These are phyloP conservation scores for Guyanaporus albipodus DNA, from an alignment of 768 basidiomycete species.

Conservation along the genomic window DNA sequence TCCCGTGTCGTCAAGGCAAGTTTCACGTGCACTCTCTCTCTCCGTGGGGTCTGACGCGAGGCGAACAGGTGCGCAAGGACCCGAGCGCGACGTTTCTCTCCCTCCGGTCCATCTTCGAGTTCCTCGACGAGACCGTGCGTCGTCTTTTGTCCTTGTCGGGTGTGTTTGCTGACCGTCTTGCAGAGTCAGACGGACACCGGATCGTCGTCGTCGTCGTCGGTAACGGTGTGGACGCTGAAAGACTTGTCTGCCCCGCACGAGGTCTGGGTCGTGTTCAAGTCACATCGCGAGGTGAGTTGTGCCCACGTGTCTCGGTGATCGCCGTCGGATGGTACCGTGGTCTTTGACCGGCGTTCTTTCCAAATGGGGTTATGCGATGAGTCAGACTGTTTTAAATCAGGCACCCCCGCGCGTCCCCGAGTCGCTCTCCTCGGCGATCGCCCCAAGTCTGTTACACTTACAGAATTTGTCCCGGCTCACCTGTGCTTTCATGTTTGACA, in stretches of 20 bases:
- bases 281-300: constrained; percentile 58
- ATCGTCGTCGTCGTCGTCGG: constrained; percentile 38
- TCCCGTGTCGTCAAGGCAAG: constrained; percentile 55
- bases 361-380: constrained; percentile 13
- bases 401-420: too few species aligned
- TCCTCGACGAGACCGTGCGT: constrained; percentile 21
- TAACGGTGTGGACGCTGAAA: constrained; percentile 47
- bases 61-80: constrained; percentile 24
- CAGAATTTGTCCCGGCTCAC: constrained; percentile 15
- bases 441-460: not conserved
- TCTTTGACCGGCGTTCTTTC: too few species aligned
- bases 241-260: constrained; percentile 35
- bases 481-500: constrained; percentile 29
- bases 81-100: constrained; percentile 20
- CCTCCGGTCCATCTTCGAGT: constrained; percentile 25
- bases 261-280: constrained; percentile 55
- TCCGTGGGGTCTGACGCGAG: not conserved
- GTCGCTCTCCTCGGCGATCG: constrained; percentile 21
- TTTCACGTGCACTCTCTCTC: not conserved
- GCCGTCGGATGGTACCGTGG: too few species aligned
- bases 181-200: constrained; percentile 10
- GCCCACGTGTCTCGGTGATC: constrained; percentile 5
- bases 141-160: not conserved
- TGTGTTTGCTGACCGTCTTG: constrained; percentile 6
- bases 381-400: constrained; percentile 19